phyloP scores from a whole-genome alignment of 345 rosid species.

The Arabis hirsuta region DNA sequence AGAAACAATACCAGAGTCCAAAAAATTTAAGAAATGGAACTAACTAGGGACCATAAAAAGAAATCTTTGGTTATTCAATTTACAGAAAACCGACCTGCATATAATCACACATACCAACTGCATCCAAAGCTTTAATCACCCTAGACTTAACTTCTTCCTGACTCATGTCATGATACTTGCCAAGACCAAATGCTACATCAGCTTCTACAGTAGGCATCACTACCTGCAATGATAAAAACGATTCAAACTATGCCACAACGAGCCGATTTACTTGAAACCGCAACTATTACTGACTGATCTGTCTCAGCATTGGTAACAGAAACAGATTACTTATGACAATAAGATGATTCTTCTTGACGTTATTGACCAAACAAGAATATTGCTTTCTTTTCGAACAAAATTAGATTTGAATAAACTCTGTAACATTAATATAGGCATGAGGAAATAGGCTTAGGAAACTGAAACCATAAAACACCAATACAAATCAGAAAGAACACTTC shows the following conservation, averaged over 20 bases:
- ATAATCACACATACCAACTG: conserved; percentile 78
- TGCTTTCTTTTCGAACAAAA: not conserved
- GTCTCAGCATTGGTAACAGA: not conserved
- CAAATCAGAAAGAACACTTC: not conserved
- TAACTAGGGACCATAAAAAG: not conserved
- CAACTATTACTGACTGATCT: not conserved
- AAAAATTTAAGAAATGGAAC: not conserved
- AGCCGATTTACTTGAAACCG: not conserved
- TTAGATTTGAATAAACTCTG: not conserved
- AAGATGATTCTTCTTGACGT: not conserved
- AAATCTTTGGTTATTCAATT: conserved; percentile 1
- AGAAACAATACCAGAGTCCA: conserved; percentile 26
- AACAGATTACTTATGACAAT: not conserved
- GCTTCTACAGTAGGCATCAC: conserved; percentile 98
- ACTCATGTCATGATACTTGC: conserved; percentile 61
- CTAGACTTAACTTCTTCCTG: conserved; percentile 63
- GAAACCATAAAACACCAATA: conserved; percentile 2
- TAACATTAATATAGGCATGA: not conserved
- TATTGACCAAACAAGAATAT: not conserved
- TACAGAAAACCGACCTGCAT: conserved; percentile 38
- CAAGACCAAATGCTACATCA: conserved; percentile 94
- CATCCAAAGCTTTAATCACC: conserved; percentile 72
- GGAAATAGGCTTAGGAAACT: not conserved
- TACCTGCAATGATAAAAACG: conserved; percentile 56
- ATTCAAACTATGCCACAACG: conserved; percentile 4